Percentiles rank a stretch among this genome's conserved stretches.
Evolutionary conservation across 192 early-diverging fungal genomes (phyloP).

Genomic region (Chytriomyces confervae): DNA sequence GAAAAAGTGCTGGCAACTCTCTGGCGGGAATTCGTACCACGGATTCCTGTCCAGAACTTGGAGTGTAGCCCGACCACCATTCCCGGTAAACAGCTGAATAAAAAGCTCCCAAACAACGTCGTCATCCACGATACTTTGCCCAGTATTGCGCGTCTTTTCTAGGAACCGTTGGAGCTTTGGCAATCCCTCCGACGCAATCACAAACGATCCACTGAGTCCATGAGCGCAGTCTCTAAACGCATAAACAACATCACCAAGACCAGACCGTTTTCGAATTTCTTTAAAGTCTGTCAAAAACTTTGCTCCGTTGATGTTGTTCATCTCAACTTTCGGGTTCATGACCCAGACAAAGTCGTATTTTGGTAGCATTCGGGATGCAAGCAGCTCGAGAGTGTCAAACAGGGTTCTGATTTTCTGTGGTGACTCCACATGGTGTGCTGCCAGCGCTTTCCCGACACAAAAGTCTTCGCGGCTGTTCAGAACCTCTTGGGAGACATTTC

Average conservation of each 20-base stretch:
- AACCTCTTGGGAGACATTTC: not conserved
- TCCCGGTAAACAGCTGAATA: constrained; percentile 1
- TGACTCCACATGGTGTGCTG: constrained; percentile 4
- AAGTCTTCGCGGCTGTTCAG: not conserved
- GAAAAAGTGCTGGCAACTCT: not conserved
- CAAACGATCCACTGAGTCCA: not conserved
- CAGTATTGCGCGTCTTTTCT: not conserved
- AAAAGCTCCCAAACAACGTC: constrained; percentile 4
- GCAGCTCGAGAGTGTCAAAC: not conserved
- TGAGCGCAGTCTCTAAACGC: constrained; percentile 7
- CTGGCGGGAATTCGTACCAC: not conserved
- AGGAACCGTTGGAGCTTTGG: not conserved
- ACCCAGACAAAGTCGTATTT: constrained; percentile 29
- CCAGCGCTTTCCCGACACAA: not conserved
- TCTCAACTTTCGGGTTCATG: not conserved
- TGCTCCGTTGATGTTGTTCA: not conserved
- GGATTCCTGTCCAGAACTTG: not conserved
- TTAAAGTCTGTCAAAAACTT: not conserved
- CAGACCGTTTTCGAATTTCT: constrained; percentile 8
- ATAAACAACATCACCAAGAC: constrained; percentile 6
- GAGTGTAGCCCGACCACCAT: not conserved
- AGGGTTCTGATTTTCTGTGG: not conserved
- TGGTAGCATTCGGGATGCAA: not conserved
- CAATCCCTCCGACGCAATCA: not conserved
- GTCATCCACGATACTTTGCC: not conserved